Evolutionary conservation across 257 asterid species (phyloP), one percentile per base, ranked within the genome.

Genomic region (Vinca minor): DNA sequence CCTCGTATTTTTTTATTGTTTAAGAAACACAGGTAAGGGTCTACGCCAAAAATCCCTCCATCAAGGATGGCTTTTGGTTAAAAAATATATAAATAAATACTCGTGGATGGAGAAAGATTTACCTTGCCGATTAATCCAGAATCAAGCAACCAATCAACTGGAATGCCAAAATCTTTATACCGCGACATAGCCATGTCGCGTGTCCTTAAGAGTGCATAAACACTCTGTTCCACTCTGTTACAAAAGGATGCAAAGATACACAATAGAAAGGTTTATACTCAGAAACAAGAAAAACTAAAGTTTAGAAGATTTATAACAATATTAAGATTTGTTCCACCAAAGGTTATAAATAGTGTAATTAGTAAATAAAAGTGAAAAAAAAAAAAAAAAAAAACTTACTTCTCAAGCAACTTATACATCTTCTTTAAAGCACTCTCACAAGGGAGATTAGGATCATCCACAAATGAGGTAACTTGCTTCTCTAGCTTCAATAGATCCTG

Each of bases 71-170:
- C n/a, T n/a, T n/a, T n/a, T n/a, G n/a, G n/a, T n/a, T n/a, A n/a
- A n/a, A n/a, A n/a, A n/a, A n/a, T n/a, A n/a, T n/a, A n/a, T n/a
- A n/a, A n/a, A n/a, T n/a, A n/a, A n/a, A n/a, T n/a, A n/a, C n/a
- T n/a, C n/a, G n/a, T n/a, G n/a, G n/a, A n/a, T n/a, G n/a, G n/a
- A n/a, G n/a, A n/a, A n/a, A n/a, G n/a, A n/a, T n/a, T 26, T 79
- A 89, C 97, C 97, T 89, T 89, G 77, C 96, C 98, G 58, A 93
- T 93, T 47, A 90, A 83, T 65, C 97, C 97, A 15, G 96, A 77
- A 74, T 93, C 98, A 25, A 74, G 87, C 58, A 93, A 85, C 98
- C 98, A 93, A 64, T 93, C 82, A 42, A 83, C 79, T 0, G 98
- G 97, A 73, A 93, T 87, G 31, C 96, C 96, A 52, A 89, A 89